These are phyloP conservation scores for Calonectria pteridis DNA, from an alignment of 2,329 filamentous ascomycete genomes.

Conservation along the genomic window DNA sequence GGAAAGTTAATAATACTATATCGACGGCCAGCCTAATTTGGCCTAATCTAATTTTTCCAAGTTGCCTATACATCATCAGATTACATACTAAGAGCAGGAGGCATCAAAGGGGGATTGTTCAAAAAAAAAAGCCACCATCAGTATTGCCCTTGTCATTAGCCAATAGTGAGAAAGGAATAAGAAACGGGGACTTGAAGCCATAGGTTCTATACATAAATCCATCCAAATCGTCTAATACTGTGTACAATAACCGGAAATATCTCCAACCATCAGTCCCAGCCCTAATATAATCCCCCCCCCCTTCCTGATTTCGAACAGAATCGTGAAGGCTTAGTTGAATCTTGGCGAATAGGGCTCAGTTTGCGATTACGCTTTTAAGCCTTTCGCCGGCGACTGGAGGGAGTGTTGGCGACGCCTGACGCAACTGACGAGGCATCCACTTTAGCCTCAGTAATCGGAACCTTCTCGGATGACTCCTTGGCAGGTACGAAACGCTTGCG, in stretches of 20 bases:
- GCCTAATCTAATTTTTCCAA: conserved; percentile 35
- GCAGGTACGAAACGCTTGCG: conserved; percentile 78
- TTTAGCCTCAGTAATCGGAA: conserved; percentile 41
- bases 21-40: conserved; percentile 28
- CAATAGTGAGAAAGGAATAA: background rate
- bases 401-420: conserved; percentile 41
- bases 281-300: background rate
- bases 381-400: conserved; percentile 47
- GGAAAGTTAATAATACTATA: conserved; percentile 43
- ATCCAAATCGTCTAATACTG: background rate
- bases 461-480: conserved; percentile 45
- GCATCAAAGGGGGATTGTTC: background rate
- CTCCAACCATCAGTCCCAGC: background rate
- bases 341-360: background rate
- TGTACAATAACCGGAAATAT: background rate
- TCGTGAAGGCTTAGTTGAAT: background rate
- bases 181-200: background rate
- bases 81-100: background rate
- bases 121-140: background rate
- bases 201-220: background rate
- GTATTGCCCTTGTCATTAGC: background rate
- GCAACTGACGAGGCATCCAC: conserved; percentile 47
- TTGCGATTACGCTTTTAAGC: conserved; percentile 26
- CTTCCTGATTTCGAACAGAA: too few species aligned
- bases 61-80: conserved; percentile 18